phyloP scores from a whole-genome alignment of 1,139 yeast genomes.

The Magnusiomyces ingens region DNA sequence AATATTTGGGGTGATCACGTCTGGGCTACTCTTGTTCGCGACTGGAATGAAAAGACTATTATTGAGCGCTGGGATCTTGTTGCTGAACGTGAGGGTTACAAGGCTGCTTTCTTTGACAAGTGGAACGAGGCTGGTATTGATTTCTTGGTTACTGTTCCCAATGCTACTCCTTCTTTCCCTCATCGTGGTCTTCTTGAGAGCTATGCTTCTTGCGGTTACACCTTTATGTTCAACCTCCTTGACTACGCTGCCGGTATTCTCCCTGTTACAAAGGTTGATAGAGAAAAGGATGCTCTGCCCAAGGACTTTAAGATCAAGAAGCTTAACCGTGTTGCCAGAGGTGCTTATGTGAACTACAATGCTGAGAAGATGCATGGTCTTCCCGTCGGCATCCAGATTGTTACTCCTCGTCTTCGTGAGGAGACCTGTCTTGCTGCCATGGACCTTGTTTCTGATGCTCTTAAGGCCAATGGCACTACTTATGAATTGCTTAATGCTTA shows the following conservation, averaged over 20 bases:
- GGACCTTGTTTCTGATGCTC: conserved; percentile 34
- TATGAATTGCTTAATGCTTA: conserved; percentile 28
- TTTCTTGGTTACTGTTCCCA: conserved; percentile 36
- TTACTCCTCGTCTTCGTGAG: conserved; percentile 53
- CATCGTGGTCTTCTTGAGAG: conserved; percentile 34
- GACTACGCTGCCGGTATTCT: conserved; percentile 54
- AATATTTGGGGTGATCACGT: conserved; percentile 33
- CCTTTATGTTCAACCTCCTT: conserved; percentile 51
- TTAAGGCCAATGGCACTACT: conserved; percentile 27
- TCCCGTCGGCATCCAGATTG: conserved; percentile 60
- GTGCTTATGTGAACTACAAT: conserved; percentile 42
- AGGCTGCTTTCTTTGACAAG: conserved; percentile 31
- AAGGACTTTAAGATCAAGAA: conserved; percentile 29
- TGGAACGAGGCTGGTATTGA: conserved; percentile 36
- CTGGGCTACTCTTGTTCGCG: conserved; percentile 38
- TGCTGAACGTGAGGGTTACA: conserved; percentile 36
- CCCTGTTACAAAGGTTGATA: conserved; percentile 54
- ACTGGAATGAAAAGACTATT: conserved; percentile 35
- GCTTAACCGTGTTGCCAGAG: conserved; percentile 36
- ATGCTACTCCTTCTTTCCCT: conserved; percentile 38
- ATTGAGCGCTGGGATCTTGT: conserved; percentile 36
- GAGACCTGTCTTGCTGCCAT: conserved; percentile 49
- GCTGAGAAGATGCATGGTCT: conserved; percentile 53
- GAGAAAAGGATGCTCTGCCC: conserved; percentile 37
- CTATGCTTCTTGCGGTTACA: conserved; percentile 42